Evolutionary conservation across 176 grass and related monocot genomes (phyloP).

Genomic region (Eleusine coracana): DNA sequence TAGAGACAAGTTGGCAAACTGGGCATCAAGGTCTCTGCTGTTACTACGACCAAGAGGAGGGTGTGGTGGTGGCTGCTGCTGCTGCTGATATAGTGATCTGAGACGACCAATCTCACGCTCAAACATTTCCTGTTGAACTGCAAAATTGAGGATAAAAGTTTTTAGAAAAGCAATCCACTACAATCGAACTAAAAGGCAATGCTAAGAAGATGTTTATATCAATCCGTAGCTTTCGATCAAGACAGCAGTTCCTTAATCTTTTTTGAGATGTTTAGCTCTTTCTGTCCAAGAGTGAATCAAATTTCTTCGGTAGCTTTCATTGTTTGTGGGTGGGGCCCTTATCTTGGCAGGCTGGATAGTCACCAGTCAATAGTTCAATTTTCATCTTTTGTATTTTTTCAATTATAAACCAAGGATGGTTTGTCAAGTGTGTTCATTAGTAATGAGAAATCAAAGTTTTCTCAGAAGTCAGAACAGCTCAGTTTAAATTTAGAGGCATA

Average conservation of each 20-base stretch:
- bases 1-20: conserved; percentile 86
- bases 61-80: conserved; percentile 50
- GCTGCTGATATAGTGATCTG: conserved; percentile 75
- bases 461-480: not conserved
- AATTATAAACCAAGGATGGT: conserved; percentile 27
- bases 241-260: not conserved
- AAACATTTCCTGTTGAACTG: conserved; percentile 99
- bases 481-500: not conserved
- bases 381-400: conserved; percentile 6
- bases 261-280: not conserved
- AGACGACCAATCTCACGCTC: conserved; percentile 83
- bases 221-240: not conserved
- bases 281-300: too few relatives aligned
- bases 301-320: too few relatives aligned
- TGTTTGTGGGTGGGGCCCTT: not conserved
- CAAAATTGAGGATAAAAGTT: conserved; percentile 45
- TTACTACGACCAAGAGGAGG: conserved; percentile 61
- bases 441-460: conserved; percentile 7
- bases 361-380: conserved; percentile 9
- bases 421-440: not conserved
- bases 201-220: conserved; percentile 14
- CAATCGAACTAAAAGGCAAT: not conserved
- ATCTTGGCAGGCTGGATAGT: not conserved
- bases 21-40: conserved; percentile 85
- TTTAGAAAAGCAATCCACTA: conserved; percentile 20